Evolutionary conservation across 805 yeast genomes (phyloP).

Genomic region (Candida sithepensis): DNA sequence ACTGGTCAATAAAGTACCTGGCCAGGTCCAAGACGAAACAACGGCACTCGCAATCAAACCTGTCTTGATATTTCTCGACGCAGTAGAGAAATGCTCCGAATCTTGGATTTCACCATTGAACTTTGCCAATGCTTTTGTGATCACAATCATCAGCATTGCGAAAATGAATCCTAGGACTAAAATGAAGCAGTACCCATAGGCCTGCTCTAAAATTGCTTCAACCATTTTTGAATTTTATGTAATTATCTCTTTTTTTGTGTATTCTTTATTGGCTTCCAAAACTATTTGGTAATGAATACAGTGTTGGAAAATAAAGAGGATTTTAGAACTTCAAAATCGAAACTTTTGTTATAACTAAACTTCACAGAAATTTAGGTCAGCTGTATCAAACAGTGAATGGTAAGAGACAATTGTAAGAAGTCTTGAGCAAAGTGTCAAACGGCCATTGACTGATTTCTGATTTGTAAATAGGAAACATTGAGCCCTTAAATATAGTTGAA

Average conservation of each 20-base stretch:
- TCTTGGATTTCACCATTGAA: constrained; percentile 38
- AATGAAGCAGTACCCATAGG: constrained; percentile 39
- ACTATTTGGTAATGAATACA: no score
- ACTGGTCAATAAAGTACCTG: constrained; percentile 25
- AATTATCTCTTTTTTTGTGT: no score
- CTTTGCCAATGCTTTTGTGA: constrained; percentile 35
- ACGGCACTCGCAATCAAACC: constrained; percentile 42
- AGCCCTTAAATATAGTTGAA: not conserved
- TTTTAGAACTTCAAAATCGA: not conserved
- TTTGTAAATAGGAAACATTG: not conserved
- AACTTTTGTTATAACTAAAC: not conserved
- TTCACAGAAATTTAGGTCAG: not conserved
- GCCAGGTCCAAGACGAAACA: constrained; percentile 38
- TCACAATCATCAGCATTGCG: constrained; percentile 38
- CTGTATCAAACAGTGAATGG: not conserved
- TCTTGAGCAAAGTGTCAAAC: not conserved
- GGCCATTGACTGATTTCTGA: not conserved
- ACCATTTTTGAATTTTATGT: no score
- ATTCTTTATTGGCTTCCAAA: no score
- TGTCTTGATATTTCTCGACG: constrained; percentile 40
- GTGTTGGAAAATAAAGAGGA: not conserved
- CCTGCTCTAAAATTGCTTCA: constrained; percentile 26
- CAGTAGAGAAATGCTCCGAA: constrained; percentile 43
- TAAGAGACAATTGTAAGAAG: not conserved
- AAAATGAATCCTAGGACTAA: constrained; percentile 42